Evolutionary conservation across 2,329 filamentous ascomycete genomes (phyloP).

Genomic region (Fusarium torreyae): DNA sequence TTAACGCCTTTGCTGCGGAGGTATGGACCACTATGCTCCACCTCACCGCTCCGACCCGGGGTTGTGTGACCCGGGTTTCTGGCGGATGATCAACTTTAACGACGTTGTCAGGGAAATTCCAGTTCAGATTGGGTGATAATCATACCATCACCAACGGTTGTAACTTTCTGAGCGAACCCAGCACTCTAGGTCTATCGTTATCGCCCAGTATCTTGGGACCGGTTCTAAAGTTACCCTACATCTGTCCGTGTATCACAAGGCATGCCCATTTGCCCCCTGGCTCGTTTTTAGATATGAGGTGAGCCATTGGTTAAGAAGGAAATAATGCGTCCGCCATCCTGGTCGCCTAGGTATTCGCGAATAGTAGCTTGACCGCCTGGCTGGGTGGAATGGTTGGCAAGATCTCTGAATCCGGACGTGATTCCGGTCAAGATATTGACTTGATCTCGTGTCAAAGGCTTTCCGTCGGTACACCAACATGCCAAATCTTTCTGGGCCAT

Average conservation of each 20-base stretch:
- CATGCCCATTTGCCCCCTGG: conserved; percentile 2
- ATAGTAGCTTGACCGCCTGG: conserved; percentile 42
- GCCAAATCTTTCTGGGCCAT: conserved; percentile 30
- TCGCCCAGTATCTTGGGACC: conserved; percentile 9
- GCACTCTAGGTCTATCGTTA: conserved; percentile 8
- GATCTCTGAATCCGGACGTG: conserved; percentile 45
- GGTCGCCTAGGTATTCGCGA: conserved; percentile 50
- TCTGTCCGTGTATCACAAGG: background rate
- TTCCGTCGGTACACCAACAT: conserved; percentile 49
- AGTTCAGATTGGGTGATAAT: conserved; percentile 14
- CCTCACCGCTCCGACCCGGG: conserved; percentile 4
- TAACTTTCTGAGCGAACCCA: background rate
- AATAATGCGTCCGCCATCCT: conserved; percentile 51
- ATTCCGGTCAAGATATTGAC: conserved; percentile 52
- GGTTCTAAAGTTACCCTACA: conserved; percentile 23
- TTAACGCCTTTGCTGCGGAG: conserved; percentile 5
- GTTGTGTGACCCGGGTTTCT: conserved; percentile 21
- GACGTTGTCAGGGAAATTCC: conserved; percentile 12
- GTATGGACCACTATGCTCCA: conserved; percentile 1
- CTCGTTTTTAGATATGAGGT: conserved; percentile 6
- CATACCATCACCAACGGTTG: conserved; percentile 5
- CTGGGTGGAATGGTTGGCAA: conserved; percentile 46
- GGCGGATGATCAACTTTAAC: conserved; percentile 28
- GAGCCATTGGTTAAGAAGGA: conserved; percentile 51
- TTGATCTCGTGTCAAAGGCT: conserved; percentile 46